Conservation (phyloP, 306 rosid species). For the Heteromeles arbutifolia region DNA sequence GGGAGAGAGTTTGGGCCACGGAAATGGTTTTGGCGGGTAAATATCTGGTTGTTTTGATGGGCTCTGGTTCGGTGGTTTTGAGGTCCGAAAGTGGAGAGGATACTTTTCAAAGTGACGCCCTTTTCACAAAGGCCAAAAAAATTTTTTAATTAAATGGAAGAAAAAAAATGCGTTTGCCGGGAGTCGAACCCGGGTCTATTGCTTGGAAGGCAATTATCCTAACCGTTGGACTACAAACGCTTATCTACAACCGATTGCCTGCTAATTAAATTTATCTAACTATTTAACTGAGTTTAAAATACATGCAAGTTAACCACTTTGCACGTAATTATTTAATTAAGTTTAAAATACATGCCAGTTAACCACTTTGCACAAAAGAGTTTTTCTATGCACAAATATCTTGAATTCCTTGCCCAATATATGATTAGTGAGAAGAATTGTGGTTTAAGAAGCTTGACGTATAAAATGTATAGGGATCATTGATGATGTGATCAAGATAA, state of each 20-base stretch:
- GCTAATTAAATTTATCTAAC: fast-evolving
- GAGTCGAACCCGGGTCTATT: constrained; percentile 64
- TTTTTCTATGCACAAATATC: no score
- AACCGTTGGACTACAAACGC: constrained; percentile 67
- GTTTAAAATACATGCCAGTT: no score
- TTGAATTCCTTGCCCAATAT: no score
- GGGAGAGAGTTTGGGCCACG: constrained; percentile 15
- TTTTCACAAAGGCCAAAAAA: not conserved
- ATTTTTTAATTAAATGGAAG: no score
- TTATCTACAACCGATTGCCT: no score
- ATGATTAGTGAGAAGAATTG: no score
- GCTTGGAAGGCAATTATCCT: constrained; percentile 68
- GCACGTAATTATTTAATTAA: no score
- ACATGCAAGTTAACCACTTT: no score
- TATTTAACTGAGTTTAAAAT: no score
- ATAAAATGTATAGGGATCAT: no score
- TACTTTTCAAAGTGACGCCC: not conserved
- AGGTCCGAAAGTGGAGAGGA: not conserved
- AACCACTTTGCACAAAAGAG: no score
- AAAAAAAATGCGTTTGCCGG: constrained; percentile 30
- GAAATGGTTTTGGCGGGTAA: constrained; percentile 30
- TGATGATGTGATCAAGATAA: not conserved
- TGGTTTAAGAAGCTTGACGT: no score
- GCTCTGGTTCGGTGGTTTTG: not conserved
- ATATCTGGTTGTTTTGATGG: constrained; percentile 21